Percentiles rank a stretch among this genome's conserved stretches.
phyloP scores from a whole-genome alignment of 176 grass and related monocot species.

The Thinopyrum elongatum region DNA sequence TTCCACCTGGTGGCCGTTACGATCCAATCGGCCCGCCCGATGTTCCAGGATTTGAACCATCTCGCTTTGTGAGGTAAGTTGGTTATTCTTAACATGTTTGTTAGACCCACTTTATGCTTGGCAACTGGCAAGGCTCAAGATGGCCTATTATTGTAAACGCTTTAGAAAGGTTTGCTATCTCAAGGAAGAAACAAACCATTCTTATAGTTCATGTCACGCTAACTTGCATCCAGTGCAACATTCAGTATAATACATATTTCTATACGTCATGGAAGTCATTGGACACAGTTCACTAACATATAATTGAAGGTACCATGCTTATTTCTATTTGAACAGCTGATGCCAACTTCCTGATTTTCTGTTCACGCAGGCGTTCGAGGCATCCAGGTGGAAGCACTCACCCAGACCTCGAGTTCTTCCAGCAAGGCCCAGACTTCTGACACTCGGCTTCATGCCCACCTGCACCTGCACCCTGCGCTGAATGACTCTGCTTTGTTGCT shows the following conservation, averaged over 20 bases:
- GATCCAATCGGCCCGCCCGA: slow-evolving; percentile 83
- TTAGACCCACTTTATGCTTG: slow-evolving; percentile 17
- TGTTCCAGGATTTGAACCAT: slow-evolving; percentile 88
- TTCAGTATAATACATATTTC: not conserved
- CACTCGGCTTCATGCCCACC: not conserved
- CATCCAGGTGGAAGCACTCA: slow-evolving; percentile 52
- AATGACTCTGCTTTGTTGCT: slow-evolving; percentile 11
- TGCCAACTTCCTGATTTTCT: not conserved
- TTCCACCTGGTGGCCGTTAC: slow-evolving; percentile 58
- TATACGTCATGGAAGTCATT: not conserved
- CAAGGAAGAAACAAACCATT: not conserved
- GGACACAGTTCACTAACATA: no score
- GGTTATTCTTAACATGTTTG: slow-evolving; percentile 13
- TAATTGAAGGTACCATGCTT: not conserved
- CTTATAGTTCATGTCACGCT: not conserved
- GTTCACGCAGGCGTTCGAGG: slow-evolving; percentile 40
- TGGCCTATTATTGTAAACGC: slow-evolving; percentile 16
- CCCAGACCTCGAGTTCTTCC: slow-evolving; percentile 84
- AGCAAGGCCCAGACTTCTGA: slow-evolving; percentile 56
- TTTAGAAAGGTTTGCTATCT: not conserved
- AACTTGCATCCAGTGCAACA: not conserved
- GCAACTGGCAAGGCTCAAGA: not conserved
- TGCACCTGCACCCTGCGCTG: not conserved
- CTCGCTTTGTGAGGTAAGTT: slow-evolving; percentile 71
- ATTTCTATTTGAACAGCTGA: not conserved